Evolutionary conservation across 2,329 filamentous ascomycete species (phyloP), one percentile per base, ranked within the genome.

Genomic region (Parastagonospora avenae): DNA sequence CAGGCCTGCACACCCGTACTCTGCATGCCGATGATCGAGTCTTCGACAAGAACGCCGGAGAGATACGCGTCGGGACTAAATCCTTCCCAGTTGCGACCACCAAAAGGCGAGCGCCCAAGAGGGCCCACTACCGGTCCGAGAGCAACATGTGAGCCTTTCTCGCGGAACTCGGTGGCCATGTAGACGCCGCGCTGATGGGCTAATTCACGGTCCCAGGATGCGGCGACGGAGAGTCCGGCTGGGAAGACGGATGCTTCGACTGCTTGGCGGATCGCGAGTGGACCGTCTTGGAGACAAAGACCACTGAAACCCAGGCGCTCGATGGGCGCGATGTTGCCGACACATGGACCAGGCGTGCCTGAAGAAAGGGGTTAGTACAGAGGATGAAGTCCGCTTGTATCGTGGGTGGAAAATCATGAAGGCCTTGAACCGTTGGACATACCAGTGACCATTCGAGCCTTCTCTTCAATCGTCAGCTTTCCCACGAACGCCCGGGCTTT

Each of bases 81-180:
- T 0, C 74, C 76, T 64, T 79, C 77, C 75, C 75, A 78, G 48
- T 75, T 77, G 15, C 76, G 64, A n/a, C 76, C 76, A 9, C 67
- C 71, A 27, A 56, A 64, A 2, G 74, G 67, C 10, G 64, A 66
- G 9, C 76, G 64, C 4, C 76, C 76, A 12, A 79, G 50, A 6
- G 76, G 75, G 1, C 75, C 76, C 32, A 73, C 63, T 4, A 79
- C 74, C 12, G 88, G 89, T 8, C 77, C 78, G 1, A 82, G 64
- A 14, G 72, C 63, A 15, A 80, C 68, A 35, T 81, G 68, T 9
- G 70, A 53, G 35, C 73, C 73, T 52, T 75, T 72, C 27, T 55
- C 65, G 42, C 61, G 39, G 54, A 69, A 70, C 28, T 70, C 68
- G 8, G 48, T 54, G 2, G 62, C 74, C 37, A 77, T 66, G 9